These are phyloP conservation scores for Wickerhamomyces canadensis DNA, from an alignment of 805 yeast genomes.

Conservation along the genomic window DNA sequence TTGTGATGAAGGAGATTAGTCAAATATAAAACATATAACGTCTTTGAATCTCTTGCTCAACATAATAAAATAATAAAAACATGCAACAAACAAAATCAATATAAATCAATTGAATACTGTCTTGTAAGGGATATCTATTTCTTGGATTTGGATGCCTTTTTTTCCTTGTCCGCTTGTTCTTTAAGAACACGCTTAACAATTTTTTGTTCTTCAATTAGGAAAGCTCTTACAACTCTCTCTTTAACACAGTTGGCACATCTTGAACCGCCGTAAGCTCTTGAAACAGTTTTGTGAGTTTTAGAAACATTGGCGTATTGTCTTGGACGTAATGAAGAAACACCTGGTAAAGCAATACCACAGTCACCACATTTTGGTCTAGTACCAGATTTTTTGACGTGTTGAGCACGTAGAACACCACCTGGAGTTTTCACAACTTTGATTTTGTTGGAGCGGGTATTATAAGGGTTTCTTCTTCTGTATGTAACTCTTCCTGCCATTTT, in stretches of 20 bases:
- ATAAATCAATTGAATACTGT: too few relatives aligned
- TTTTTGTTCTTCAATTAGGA: constrained; percentile 99
- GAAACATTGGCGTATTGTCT: constrained; percentile 94
- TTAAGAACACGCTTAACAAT: constrained; percentile 98
- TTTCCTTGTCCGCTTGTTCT: constrained; percentile 89
- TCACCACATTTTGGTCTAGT: constrained; percentile 82
- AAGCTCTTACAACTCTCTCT: constrained; percentile 99
- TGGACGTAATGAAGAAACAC: constrained; percentile 95
- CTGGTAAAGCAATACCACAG: constrained; percentile 74
- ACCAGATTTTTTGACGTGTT: constrained; percentile 88
- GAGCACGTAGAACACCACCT: constrained; percentile 98
- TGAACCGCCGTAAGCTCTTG: constrained; percentile 99
- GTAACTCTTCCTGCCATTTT: constrained; percentile 99
- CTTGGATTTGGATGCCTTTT: constrained; percentile 37
- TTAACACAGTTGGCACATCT: constrained; percentile 98
- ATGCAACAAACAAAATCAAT: neutral
- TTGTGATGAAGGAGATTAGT: too few relatives aligned
- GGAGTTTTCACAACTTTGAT: constrained; percentile 99
- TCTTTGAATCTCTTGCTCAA: neutral
- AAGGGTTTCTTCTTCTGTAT: constrained; percentile 98
- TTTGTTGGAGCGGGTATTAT: constrained; percentile 99
- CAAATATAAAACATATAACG: too few relatives aligned
- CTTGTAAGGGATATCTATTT: neutral
- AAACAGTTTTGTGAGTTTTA: constrained; percentile 95
- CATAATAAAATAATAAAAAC: neutral